Conservation (phyloP, 2,329 filamentous ascomycete genomes). For the Ophiocordyceps camponoti-saundersi region DNA sequence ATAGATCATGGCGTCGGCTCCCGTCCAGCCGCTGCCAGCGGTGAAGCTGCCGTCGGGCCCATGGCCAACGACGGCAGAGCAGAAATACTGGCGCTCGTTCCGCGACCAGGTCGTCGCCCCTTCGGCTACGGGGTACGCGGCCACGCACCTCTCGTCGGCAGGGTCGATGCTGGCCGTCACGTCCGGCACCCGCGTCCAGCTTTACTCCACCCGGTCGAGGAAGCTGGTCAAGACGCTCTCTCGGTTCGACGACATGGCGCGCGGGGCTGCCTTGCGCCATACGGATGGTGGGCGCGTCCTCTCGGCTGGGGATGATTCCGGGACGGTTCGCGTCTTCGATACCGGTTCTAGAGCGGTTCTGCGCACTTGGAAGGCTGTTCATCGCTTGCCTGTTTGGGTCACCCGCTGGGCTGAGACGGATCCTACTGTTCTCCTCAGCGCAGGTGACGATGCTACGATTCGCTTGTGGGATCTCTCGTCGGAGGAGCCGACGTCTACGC, state of each 20-base stretch:
- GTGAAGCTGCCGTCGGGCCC: constrained; percentile 73
- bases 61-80: constrained; percentile 72
- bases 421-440: constrained; percentile 72
- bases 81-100: constrained; percentile 92
- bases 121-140: constrained; percentile 74
- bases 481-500: constrained; percentile 57
- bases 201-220: constrained; percentile 82
- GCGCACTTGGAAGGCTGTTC: constrained; percentile 78
- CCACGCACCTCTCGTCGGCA: constrained; percentile 74
- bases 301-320: constrained; percentile 80
- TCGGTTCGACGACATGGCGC: constrained; percentile 80
- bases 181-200: constrained; percentile 82
- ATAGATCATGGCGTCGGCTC: constrained; percentile 28
- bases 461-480: constrained; percentile 85
- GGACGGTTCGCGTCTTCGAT: constrained; percentile 90
- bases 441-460: constrained; percentile 84
- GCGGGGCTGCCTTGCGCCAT: constrained; percentile 71
- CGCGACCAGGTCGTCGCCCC: constrained; percentile 80
- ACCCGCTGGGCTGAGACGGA: constrained; percentile 85
- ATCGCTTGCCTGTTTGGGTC: constrained; percentile 87
- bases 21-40: constrained; percentile 63
- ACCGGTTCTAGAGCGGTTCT: constrained; percentile 74
- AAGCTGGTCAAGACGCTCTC: constrained; percentile 90
- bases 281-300: constrained; percentile 62
- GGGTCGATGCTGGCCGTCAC: constrained; percentile 79